Conservation (phyloP, 768 basidiomycete species). For the Lentinula guzmanii region DNA sequence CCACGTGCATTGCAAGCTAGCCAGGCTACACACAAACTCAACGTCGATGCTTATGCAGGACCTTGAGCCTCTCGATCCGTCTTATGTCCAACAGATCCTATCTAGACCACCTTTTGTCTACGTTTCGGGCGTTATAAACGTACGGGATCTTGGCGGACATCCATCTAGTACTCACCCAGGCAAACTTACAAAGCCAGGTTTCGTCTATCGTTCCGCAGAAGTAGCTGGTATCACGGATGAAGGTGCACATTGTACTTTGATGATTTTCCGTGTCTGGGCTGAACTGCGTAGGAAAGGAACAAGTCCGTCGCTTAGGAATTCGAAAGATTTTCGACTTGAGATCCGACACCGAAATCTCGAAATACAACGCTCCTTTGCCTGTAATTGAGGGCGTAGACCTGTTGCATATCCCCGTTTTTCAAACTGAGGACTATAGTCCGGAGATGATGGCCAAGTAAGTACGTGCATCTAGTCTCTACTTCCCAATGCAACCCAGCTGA, state of each 20-base stretch:
- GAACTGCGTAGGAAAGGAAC: slow-evolving; percentile 41
- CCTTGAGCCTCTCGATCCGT: slow-evolving; percentile 61
- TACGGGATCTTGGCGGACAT: slow-evolving; percentile 67
- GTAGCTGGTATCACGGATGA: slow-evolving; percentile 63
- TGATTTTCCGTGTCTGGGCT: background rate
- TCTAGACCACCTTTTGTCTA: slow-evolving; percentile 66
- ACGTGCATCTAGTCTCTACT: slow-evolving; percentile 23
- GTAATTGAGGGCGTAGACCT: slow-evolving; percentile 58
- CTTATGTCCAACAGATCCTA: slow-evolving; percentile 55
- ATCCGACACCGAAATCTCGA: slow-evolving; percentile 73
- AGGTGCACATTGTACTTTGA: slow-evolving; percentile 33
- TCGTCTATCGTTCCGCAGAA: slow-evolving; percentile 67
- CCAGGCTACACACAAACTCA: background rate
- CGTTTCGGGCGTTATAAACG: slow-evolving; percentile 70
- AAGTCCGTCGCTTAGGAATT: slow-evolving; percentile 57
- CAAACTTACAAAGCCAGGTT: slow-evolving; percentile 48
- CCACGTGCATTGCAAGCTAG: background rate
- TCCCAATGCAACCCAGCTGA: background rate
- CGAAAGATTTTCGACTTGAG: slow-evolving; percentile 70
- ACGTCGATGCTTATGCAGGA: slow-evolving; percentile 30
- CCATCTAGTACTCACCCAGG: slow-evolving; percentile 39
- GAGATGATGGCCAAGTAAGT: slow-evolving; percentile 81
- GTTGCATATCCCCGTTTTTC: slow-evolving; percentile 58
- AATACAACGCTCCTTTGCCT: slow-evolving; percentile 64
- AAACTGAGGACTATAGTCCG: slow-evolving; percentile 75